Evolutionary conservation across 2,329 filamentous ascomycete species (phyloP).

Genomic region (Verticillium tricorpus): DNA sequence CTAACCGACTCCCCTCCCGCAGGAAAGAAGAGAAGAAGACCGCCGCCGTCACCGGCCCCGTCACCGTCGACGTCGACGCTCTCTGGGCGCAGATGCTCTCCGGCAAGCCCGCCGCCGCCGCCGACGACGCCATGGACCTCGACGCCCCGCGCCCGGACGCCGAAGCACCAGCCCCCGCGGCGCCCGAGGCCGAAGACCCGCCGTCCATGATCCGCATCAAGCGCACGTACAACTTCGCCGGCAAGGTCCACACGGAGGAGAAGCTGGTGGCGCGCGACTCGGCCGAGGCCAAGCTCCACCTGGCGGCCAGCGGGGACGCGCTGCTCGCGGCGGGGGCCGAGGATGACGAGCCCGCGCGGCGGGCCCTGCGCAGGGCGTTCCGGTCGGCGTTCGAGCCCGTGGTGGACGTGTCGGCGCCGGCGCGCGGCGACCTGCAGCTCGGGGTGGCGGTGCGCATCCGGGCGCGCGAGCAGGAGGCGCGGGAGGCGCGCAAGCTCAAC

Average conservation of each 20-base stretch:
- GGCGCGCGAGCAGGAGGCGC: constrained; percentile 33
- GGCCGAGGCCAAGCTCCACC: constrained; percentile 61
- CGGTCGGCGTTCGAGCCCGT: constrained; percentile 60
- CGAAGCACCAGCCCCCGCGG: constrained; percentile 5
- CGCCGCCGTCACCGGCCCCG: constrained; percentile 48
- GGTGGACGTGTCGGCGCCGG: constrained; percentile 30
- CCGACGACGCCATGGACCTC: constrained; percentile 10
- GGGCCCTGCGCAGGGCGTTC: constrained; percentile 50
- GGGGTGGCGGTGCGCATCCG: constrained; percentile 44
- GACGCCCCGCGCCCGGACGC: neutral
- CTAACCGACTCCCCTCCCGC: neutral
- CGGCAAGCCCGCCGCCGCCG: constrained; percentile 19
- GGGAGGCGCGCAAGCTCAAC: constrained; percentile 60
- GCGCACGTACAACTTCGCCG: constrained; percentile 71
- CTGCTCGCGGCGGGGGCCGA: constrained; percentile 17
- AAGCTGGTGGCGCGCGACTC: constrained; percentile 63
- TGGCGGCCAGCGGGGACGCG: constrained; percentile 39
- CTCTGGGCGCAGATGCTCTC: constrained; percentile 65
- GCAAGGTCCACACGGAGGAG: constrained; percentile 66
- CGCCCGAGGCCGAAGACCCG: constrained; percentile 17
- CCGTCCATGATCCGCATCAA: constrained; percentile 57
- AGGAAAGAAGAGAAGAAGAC: constrained; percentile 55
- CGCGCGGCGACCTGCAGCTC: constrained; percentile 54
- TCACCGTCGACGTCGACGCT: constrained; percentile 68
- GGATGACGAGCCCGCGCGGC: constrained; percentile 17